Evolutionary conservation across 257 asterid genomes (phyloP).

Genomic region (Solanum sitiens): DNA sequence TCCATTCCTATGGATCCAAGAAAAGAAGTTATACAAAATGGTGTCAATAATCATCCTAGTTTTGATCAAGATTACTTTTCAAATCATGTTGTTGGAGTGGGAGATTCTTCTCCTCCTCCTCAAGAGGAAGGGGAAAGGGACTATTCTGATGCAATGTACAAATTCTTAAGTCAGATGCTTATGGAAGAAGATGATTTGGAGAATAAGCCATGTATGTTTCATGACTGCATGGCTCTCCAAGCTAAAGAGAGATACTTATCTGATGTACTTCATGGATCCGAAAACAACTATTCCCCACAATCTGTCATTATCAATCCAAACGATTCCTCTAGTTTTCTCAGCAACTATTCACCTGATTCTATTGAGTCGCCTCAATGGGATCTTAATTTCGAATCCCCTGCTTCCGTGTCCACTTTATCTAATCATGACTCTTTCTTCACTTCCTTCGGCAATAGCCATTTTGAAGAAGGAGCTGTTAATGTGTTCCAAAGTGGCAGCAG

Average conservation of each 20-base stretch:
- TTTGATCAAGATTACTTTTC: not conserved
- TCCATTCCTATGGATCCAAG: not conserved
- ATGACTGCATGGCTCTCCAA: conserved; percentile 18
- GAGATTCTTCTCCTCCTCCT: not conserved
- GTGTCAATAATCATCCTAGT: not conserved
- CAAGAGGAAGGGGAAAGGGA: conserved; percentile 7
- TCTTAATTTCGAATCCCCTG: not conserved
- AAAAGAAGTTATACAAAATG: not conserved
- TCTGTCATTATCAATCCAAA: not conserved
- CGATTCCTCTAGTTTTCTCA: not conserved
- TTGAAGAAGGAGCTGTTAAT: not conserved
- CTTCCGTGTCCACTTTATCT: not conserved
- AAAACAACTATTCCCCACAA: not conserved
- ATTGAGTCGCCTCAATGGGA: not conserved
- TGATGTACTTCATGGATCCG: conserved; percentile 18
- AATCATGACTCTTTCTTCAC: not conserved
- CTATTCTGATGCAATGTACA: conserved; percentile 12
- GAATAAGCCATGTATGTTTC: conserved; percentile 24
- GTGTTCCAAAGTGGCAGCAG: not conserved
- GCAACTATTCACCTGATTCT: conserved; percentile 8
- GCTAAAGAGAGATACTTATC: conserved; percentile 25
- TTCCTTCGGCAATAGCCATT: not conserved
- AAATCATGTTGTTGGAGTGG: not conserved
- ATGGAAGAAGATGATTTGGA: conserved; percentile 28
- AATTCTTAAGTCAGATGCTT: conserved; percentile 22